phyloP scores from a whole-genome alignment of 2,329 filamentous ascomycete species.

The Basipetospora chlamydospora region DNA sequence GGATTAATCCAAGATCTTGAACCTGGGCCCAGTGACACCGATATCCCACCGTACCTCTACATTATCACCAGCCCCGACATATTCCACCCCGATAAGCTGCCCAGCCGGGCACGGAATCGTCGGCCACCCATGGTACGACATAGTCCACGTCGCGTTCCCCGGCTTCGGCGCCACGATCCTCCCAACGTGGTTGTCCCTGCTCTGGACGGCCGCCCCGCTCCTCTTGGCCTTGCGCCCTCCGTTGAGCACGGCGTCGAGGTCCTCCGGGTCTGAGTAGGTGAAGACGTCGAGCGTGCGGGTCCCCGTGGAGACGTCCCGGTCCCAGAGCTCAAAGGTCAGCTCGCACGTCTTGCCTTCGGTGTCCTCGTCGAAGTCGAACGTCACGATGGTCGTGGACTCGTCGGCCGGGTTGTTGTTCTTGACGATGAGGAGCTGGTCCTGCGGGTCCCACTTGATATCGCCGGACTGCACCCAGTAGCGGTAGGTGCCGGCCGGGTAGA shows the following conservation, averaged over 20 bases:
- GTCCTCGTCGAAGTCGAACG: constrained; percentile 5
- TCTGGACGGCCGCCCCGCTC: background rate
- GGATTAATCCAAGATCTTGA: constrained; percentile 3
- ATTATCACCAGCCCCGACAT: constrained; percentile 2
- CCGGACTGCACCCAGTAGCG: constrained; percentile 5
- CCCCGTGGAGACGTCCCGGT: constrained; percentile 6
- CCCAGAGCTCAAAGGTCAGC: constrained; percentile 7
- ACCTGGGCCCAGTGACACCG: constrained; percentile 4
- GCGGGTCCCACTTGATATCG: constrained; percentile 3
- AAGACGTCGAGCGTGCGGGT: constrained; percentile 5
- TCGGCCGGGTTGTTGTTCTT: constrained; percentile 6
- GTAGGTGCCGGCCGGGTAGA: constrained; percentile 4
- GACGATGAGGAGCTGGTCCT: constrained; percentile 8
- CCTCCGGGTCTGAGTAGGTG: constrained; percentile 4
- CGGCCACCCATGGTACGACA: constrained; percentile 3
- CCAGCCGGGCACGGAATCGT: constrained; percentile 3
- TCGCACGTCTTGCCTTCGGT: constrained; percentile 6
- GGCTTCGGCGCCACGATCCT: constrained; percentile 1
- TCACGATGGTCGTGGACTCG: constrained; percentile 6
- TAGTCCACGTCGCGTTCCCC: constrained; percentile 1
- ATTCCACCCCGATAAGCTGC: constrained; percentile 3
- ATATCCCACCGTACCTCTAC: constrained; percentile 6
- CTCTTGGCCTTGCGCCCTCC: too few relatives aligned
- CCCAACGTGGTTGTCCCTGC: constrained; percentile 2
- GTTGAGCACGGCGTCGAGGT: background rate